Evolutionary conservation across 1,284 basidiomycete genomes (phyloP).

Genomic region (Tylopilus orsonianus): DNA sequence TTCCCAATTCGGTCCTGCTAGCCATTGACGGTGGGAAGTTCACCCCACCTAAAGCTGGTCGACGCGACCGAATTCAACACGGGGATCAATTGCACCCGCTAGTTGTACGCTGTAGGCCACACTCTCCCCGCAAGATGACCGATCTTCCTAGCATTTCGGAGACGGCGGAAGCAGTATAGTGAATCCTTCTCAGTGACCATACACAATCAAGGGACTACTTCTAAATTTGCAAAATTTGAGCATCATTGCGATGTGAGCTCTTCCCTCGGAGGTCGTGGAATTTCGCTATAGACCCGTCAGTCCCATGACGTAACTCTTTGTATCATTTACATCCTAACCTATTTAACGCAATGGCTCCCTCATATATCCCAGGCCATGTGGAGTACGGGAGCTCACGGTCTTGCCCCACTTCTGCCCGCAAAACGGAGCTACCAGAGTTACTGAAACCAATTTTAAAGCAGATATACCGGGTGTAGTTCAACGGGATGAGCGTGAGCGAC

Average conservation of each 20-base stretch:
- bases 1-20: neutral
- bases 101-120: neutral
- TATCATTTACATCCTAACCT: slow-evolving; percentile 7
- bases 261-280: neutral
- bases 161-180: neutral
- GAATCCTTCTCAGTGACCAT: neutral
- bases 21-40: neutral
- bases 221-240: neutral
- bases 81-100: neutral
- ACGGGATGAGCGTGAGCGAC: slow-evolving; percentile 23
- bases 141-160: neutral
- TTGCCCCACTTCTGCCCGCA: slow-evolving; percentile 2
- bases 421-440: neutral
- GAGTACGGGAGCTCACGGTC: slow-evolving; percentile 6
- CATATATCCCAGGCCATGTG: slow-evolving; percentile 14
- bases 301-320: slow-evolving; percentile 16
- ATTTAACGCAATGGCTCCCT: slow-evolving; percentile 12
- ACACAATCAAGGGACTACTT: neutral
- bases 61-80: neutral
- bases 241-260: slow-evolving; percentile 3
- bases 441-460: neutral
- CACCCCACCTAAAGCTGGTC: neutral
- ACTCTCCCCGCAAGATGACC: neutral
- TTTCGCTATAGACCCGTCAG: slow-evolving; percentile 14
- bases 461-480: neutral